Base-by-base conservation (phyloP, 2,329 filamentous ascomycete genomes). In the Helminthosporium solani region DNA sequence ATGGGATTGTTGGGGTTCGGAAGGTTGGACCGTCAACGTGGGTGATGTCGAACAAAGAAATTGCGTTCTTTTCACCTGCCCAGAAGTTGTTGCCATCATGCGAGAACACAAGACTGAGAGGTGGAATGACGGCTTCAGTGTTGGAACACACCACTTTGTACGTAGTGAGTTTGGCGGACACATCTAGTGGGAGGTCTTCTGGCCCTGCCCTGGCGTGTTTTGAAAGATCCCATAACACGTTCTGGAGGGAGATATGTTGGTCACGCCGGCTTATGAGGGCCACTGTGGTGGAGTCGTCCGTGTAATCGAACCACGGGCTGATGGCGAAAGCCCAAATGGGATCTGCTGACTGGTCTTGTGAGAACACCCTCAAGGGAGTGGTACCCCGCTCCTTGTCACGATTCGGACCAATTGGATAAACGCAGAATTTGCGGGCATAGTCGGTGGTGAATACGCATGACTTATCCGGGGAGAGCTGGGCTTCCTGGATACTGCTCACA, bases 81-180 rank as follows among this genome's bases (percentile, higher is more conserved):
- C 85, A 66, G 64, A 86, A 85, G 47, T 70, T 67, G 0, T 70
- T 70, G 8, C 78, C 78, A 7, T 72, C 64, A 3, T 69, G 58
- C 3, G 66, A 70, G 61, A 81, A 85, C n/a, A 74, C 56, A 2
- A 86, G 73, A 21, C 77, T 79, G 54, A 79, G 71, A 0, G 81
- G 78, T 1, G 76, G 71, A 27, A 78, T 77, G 56, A 79, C 79
- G 11, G 71, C 75, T 66, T 86, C 83, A 2, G 79, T 84, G 18
- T 72, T 75, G 4, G 73, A 68, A 47, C 78, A 73, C 40, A 83
- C 67, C 33, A 82, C 68, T 2, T 77, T 78, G 62, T 85, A 86
- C 11, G 71, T 75, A 3, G 76, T 76, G 23, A 80, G 27, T 3
- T 56, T 51, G 0, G 47, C 50, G 27, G 56, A 56, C 25, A 65